Conservation (phyloP, 2,329 filamentous ascomycete genomes). For the Colletotrichum kahawae region DNA sequence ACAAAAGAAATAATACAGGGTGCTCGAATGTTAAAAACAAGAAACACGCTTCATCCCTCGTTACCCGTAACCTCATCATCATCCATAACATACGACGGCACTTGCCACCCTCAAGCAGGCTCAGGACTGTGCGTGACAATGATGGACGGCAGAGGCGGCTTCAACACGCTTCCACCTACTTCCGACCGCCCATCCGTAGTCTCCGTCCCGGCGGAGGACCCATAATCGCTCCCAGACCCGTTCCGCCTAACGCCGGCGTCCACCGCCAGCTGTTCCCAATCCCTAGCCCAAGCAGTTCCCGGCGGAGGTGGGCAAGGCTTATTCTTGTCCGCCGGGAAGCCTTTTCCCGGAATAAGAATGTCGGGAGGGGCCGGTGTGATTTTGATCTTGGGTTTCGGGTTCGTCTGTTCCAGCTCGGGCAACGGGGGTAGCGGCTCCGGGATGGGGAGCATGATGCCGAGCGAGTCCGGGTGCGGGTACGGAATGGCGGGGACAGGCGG, state of each 20-base stretch:
- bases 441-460: slow-evolving; percentile 15
- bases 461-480: slow-evolving; percentile 17
- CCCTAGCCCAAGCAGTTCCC: slow-evolving; percentile 22
- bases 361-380: slow-evolving; percentile 6
- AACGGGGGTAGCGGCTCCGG: slow-evolving; percentile 16
- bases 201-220: neutral
- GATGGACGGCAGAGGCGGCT: slow-evolving; percentile 17
- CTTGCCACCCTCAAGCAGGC: neutral
- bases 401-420: slow-evolving; percentile 9
- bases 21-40: neutral
- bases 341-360: slow-evolving; percentile 17
- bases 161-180: neutral
- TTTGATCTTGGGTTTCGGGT: neutral
- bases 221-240: slow-evolving; percentile 15
- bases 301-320: slow-evolving; percentile 20
- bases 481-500: neutral
- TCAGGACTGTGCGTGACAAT: slow-evolving; percentile 17
- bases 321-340: neutral
- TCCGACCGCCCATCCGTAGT: neutral
- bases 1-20: neutral
- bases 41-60: neutral
- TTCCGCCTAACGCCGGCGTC: slow-evolving; percentile 18
- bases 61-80: neutral
- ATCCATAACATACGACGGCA: neutral
- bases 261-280: slow-evolving; percentile 23